These are phyloP conservation scores for Pseudotulostoma volvatum DNA, from an alignment of 495 filamentous ascomycete genomes.

Conservation along the genomic window DNA sequence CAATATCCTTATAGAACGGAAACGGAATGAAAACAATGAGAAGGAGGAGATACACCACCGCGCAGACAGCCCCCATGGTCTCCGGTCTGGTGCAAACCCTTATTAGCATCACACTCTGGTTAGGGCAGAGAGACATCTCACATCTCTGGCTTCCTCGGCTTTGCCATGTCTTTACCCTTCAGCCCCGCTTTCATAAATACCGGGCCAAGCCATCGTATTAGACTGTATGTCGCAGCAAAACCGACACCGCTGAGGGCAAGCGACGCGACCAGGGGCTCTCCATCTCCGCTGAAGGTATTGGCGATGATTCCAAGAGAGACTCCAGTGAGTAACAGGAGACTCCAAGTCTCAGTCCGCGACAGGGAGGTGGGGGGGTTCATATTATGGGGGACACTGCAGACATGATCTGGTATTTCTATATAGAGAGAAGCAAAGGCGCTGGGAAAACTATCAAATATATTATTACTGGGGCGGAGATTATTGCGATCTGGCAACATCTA, in stretches of 20 bases:
- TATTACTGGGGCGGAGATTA: not conserved
- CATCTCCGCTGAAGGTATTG: conserved; percentile 72
- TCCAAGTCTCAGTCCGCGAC: conserved; percentile 49
- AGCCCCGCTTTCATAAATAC: conserved; percentile 77
- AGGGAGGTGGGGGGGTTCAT: conserved; percentile 35
- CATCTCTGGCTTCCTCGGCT: conserved; percentile 59
- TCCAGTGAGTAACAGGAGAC: conserved; percentile 49
- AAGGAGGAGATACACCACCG: conserved; percentile 73
- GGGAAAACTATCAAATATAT: too few relatives aligned
- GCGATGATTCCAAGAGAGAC: conserved; percentile 57
- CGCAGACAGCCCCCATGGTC: conserved; percentile 93
- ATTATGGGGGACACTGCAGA: not conserved
- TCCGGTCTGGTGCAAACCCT: conserved; percentile 49
- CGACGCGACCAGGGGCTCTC: conserved; percentile 77
- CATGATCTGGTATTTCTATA: not conserved
- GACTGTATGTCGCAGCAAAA: conserved; percentile 59
- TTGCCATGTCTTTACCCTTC: conserved; percentile 83
- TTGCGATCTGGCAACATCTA: conserved; percentile 6
- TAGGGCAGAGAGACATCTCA: conserved; percentile 21
- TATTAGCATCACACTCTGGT: conserved; percentile 3
- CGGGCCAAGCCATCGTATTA: conserved; percentile 90
- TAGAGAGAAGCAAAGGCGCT: not conserved
- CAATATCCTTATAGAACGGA: conserved; percentile 95
- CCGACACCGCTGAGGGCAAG: conserved; percentile 73
- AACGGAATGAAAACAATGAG: conserved; percentile 91